phyloP scores from a whole-genome alignment of 305 asterid species.

The Ilex paraguariensis region DNA sequence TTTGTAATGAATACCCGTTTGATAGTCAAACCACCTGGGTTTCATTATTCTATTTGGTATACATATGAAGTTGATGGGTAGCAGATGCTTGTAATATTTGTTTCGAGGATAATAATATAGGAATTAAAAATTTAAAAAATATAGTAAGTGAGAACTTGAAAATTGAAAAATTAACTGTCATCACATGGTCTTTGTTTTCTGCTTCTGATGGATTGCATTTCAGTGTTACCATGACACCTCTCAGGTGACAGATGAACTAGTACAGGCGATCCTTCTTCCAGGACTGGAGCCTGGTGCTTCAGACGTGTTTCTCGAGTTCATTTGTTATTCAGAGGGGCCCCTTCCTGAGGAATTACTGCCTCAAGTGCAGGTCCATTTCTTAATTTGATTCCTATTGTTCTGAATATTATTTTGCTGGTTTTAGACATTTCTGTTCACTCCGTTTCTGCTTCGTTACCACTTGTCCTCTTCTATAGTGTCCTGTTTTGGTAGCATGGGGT shows the following conservation, averaged over 20 bases:
- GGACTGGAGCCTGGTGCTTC: constrained; percentile 92
- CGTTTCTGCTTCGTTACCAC: not conserved
- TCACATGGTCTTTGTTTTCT: not conserved
- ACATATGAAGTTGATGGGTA: no score
- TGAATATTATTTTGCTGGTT: not conserved
- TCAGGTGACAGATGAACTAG: constrained; percentile 90
- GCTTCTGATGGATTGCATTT: constrained; percentile 19
- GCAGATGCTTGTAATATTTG: no score
- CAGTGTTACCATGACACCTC: constrained; percentile 85
- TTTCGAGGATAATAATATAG: no score
- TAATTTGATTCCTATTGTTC: constrained; percentile 5
- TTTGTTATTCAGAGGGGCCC: constrained; percentile 94
- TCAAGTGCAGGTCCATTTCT: constrained; percentile 58
- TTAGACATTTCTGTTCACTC: constrained; percentile 1
- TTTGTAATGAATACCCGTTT: no score
- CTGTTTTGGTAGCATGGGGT: constrained; percentile 90
- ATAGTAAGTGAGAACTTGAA: not conserved
- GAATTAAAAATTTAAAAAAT: no score
- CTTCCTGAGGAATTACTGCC: constrained; percentile 92
- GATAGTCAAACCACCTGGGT: no score
- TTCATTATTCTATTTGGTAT: no score
- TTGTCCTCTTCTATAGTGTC: constrained; percentile 45
- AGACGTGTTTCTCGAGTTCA: constrained; percentile 94
- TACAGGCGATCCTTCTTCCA: constrained; percentile 71
- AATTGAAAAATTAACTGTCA: not conserved